Conservation (phyloP, 345 rosid genomes). For the Sisymbrium irio region DNA sequence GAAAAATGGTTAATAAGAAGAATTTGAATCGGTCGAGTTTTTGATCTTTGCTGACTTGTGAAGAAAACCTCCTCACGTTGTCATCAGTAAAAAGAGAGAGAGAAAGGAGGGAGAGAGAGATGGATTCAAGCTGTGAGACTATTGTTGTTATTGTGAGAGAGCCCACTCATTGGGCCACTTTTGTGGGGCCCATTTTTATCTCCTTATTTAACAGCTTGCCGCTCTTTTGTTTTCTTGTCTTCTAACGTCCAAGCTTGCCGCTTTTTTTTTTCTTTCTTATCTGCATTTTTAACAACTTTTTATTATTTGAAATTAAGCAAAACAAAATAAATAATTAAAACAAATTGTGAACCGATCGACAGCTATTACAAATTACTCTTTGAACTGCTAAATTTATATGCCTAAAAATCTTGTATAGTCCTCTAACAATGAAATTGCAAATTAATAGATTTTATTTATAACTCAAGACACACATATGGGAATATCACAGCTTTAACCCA, state of each 20-base stretch:
- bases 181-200: constrained; percentile 9
- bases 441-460: too few species aligned
- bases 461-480: too few species aligned
- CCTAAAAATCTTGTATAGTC: too few species aligned
- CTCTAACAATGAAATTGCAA: too few species aligned
- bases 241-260: too few species aligned
- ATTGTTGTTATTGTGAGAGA: background rate
- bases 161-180: constrained; percentile 22
- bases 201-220: constrained; percentile 16
- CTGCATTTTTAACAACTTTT: background rate
- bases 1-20: background rate
- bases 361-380: too few species aligned
- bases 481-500: too few species aligned
- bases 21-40: constrained; percentile 29
- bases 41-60: constrained; percentile 16
- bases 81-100: background rate
- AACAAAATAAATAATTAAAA: too few species aligned
- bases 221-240: background rate
- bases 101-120: background rate
- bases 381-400: too few species aligned
- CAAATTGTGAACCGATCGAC: too few species aligned
- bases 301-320: too few species aligned
- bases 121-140: background rate
- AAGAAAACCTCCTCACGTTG: constrained; percentile 21
- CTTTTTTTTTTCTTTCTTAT: too few species aligned